Evolutionary conservation across 495 filamentous ascomycete species (phyloP).

Genomic region (Aspergillus steynii): DNA sequence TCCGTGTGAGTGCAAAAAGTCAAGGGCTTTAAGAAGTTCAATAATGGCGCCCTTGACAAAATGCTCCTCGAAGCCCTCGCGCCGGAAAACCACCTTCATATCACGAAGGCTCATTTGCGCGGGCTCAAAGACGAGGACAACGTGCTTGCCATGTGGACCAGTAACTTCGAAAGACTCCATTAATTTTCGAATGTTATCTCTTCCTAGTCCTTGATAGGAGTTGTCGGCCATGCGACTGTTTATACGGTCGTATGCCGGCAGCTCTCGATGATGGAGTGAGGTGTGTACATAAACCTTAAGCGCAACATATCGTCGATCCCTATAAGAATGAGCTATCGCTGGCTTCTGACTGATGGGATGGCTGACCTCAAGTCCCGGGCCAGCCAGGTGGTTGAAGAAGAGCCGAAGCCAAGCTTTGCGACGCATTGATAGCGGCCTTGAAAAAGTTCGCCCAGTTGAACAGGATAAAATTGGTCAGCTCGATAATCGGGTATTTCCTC

Average conservation of each 20-base stretch:
- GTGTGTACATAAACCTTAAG: constrained; percentile 39
- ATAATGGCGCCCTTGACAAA: constrained; percentile 20
- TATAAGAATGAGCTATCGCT: constrained; percentile 15
- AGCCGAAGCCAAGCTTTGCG: constrained; percentile 56
- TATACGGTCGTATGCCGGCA: constrained; percentile 37
- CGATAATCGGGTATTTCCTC: constrained; percentile 45
- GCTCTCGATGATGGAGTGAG: constrained; percentile 31
- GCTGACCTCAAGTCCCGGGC: constrained; percentile 43
- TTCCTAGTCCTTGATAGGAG: constrained; percentile 25
- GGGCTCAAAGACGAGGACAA: constrained; percentile 44
- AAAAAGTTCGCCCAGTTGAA: constrained; percentile 48
- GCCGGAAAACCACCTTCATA: constrained; percentile 18
- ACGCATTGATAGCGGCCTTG: constrained; percentile 50
- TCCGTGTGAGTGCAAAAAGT: constrained; percentile 43
- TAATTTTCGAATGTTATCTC: constrained; percentile 25
- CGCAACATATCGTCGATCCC: constrained; percentile 36
- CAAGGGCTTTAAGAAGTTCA: constrained; percentile 32
- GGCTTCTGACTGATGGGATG: too few relatives aligned
- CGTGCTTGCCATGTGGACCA: constrained; percentile 44
- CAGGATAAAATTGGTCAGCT: constrained; percentile 49
- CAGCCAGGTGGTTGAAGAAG: constrained; percentile 54
- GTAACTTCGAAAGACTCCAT: constrained; percentile 40
- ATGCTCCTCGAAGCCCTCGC: constrained; percentile 22
- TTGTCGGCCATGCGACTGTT: constrained; percentile 21
- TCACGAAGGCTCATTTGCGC: constrained; percentile 37